These are phyloP conservation scores for Verticillium longisporum DNA, from an alignment of 2,329 filamentous ascomycete species.

Conservation along the genomic window DNA sequence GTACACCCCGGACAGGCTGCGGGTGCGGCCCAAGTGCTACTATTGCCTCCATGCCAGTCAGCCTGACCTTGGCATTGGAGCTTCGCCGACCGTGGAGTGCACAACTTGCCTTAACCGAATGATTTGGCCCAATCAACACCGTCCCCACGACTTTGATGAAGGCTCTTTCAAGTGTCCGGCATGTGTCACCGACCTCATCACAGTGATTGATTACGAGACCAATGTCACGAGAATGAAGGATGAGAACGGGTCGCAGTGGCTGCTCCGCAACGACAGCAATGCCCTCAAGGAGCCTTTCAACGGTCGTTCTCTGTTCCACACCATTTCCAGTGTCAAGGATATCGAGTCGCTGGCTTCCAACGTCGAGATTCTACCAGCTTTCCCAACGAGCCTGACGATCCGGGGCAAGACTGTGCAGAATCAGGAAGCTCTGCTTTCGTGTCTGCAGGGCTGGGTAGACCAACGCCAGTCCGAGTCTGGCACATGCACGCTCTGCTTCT, in stretches of 20 bases:
- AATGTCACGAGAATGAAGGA: conserved; percentile 25
- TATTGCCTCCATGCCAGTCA: conserved; percentile 31
- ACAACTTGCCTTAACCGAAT: conserved; percentile 34
- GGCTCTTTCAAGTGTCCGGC: conserved; percentile 31
- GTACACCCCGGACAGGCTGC: conserved; percentile 33
- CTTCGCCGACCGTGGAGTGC: conserved; percentile 37
- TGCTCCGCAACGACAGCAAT: conserved; percentile 31
- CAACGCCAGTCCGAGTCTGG: conserved; percentile 28
- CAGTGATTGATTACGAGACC: conserved; percentile 28
- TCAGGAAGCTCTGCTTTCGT: conserved; percentile 21
- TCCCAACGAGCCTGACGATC: conserved; percentile 17
- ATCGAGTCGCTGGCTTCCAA: conserved; percentile 24
- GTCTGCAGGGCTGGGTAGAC: conserved; percentile 28
- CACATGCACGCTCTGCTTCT: conserved; percentile 40
- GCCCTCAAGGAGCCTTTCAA: conserved; percentile 28
- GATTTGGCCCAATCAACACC: conserved; percentile 39
- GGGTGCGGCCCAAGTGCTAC: conserved; percentile 39
- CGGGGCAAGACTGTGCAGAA: conserved; percentile 36
- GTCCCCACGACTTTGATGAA: conserved; percentile 22
- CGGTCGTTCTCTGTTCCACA: conserved; percentile 31
- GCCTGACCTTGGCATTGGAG: conserved; percentile 4
- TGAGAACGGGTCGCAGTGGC: conserved; percentile 36
- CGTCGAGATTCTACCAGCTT: conserved; percentile 26
- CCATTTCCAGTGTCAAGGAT: conserved; percentile 22
- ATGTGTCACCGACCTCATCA: conserved; percentile 26